These are phyloP conservation scores for Lasiosphaeriaceae sp. DNA, from an alignment of 495 filamentous ascomycete genomes.

Conservation along the genomic window DNA sequence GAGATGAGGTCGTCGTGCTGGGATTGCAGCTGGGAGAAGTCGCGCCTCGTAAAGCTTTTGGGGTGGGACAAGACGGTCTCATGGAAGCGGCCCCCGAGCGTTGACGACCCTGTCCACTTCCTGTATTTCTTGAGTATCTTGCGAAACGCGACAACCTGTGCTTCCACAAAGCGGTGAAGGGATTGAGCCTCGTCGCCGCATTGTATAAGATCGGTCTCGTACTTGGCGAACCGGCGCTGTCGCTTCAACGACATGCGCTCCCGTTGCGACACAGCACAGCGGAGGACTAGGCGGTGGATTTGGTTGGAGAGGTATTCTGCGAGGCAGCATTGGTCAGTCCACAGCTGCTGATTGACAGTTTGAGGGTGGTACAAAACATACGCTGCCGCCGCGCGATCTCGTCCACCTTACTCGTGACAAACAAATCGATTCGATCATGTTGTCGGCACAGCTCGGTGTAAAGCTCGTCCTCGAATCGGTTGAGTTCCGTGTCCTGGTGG, in stretches of 20 bases:
- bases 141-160: slow-evolving; percentile 62
- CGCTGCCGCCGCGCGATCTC: slow-evolving; percentile 60
- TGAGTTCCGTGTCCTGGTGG: slow-evolving; percentile 46
- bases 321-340: background rate
- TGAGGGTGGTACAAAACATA: slow-evolving; percentile 30
- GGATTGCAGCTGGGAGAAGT: slow-evolving; percentile 51
- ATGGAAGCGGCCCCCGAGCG: slow-evolving; percentile 55
- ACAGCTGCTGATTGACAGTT: background rate
- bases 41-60: slow-evolving; percentile 58
- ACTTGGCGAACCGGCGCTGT: slow-evolving; percentile 46
- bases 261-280: slow-evolving; percentile 32
- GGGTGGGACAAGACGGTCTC: slow-evolving; percentile 52
- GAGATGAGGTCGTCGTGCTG: slow-evolving; percentile 54
- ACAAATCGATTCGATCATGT: slow-evolving; percentile 64
- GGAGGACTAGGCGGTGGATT: slow-evolving; percentile 44
- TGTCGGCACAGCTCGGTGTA: slow-evolving; percentile 59
- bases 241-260: slow-evolving; percentile 31
- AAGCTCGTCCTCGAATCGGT: slow-evolving; percentile 58
- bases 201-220: slow-evolving; percentile 38
- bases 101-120: slow-evolving; percentile 66
- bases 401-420: slow-evolving; percentile 67
- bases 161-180: slow-evolving; percentile 57
- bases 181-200: slow-evolving; percentile 60
- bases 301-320: slow-evolving; percentile 50
- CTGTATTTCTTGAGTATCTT: slow-evolving; percentile 76